A percentile compares a stretch with the other conserved stretches of the same genome.
Evolutionary conservation across 78 protist species (phyloP).

Genomic region (Protostelium mycophagum): DNA sequence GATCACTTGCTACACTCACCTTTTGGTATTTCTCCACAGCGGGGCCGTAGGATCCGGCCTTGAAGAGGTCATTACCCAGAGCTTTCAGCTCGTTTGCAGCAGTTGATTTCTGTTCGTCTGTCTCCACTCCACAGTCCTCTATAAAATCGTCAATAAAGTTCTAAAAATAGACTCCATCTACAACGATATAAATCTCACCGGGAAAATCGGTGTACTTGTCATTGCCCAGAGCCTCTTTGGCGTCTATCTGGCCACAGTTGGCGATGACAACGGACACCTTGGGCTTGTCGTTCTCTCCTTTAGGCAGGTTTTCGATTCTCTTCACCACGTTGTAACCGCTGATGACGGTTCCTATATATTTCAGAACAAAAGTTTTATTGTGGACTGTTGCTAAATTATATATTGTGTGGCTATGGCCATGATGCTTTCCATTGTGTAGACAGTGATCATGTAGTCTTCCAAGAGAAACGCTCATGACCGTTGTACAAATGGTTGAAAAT

Average conservation of each 20-base stretch:
- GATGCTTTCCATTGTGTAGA: conserved; percentile 70
- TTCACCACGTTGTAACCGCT: conserved; percentile 77
- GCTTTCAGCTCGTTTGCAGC: conserved; percentile 38
- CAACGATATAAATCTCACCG: neutral
- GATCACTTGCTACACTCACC: neutral
- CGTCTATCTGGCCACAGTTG: conserved; percentile 59
- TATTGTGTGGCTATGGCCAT: conserved; percentile 14
- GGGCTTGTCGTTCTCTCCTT: conserved; percentile 50
- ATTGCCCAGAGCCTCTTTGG: conserved; percentile 46
- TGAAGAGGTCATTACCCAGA: conserved; percentile 34
- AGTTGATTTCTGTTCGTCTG: conserved; percentile 18
- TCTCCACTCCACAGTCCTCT: conserved; percentile 11
- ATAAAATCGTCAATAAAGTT: conserved; percentile 28
- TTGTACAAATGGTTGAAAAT: too few relatives aligned
- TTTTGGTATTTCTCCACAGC: conserved; percentile 39
- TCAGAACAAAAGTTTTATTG: too few relatives aligned
- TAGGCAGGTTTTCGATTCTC: conserved; percentile 55
- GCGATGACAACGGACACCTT: conserved; percentile 19
- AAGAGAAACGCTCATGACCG: conserved; percentile 70
- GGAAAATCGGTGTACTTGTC: neutral
- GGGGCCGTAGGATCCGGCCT: neutral
- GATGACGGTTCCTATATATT: conserved; percentile 73
- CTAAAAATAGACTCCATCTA: conserved; percentile 18
- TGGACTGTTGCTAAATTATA: too few relatives aligned
- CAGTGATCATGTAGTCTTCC: conserved; percentile 87